A percentile compares a stretch with the other conserved stretches of the same genome.
Conservation (phyloP, 2,329 filamentous ascomycete genomes). For the Fusarium liriodendri region DNA sequence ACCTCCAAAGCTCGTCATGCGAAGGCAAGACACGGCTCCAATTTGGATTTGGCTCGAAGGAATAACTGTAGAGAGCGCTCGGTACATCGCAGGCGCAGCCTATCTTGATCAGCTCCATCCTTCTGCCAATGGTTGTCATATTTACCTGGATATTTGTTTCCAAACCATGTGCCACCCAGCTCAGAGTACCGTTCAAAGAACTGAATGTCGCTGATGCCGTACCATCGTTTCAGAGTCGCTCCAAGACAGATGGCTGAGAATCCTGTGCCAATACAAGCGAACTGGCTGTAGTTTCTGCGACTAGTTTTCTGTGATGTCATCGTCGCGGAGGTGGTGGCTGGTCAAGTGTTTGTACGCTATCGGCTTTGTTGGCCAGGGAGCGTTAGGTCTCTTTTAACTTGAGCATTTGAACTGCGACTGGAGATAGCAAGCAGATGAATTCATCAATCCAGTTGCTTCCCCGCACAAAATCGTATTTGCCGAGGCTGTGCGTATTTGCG, state of each 20-base stretch:
- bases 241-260: neutral
- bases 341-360: neutral
- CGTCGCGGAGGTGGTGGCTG: no score
- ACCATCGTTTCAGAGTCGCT: neutral
- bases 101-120: neutral
- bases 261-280: neutral
- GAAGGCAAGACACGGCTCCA: slow-evolving; percentile 70
- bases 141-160: neutral
- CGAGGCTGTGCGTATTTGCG: neutral
- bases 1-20: slow-evolving; percentile 66
- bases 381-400: neutral
- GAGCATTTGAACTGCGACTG: neutral
- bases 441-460: neutral
- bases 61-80: slow-evolving; percentile 69
- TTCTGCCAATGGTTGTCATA: neutral
- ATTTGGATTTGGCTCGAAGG: slow-evolving; percentile 69
- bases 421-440: neutral
- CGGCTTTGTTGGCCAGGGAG: neutral
- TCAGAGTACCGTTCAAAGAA: neutral
- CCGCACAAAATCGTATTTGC: neutral
- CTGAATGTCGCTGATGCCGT: neutral
- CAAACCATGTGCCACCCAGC: neutral
- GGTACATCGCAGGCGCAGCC: slow-evolving; percentile 67
- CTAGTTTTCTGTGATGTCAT: neutral
- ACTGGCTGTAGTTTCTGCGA: neutral